Evolutionary conservation across 2,329 filamentous ascomycete species (phyloP), one percentile per base, ranked within the genome.

Genomic region (Akanthomyces muscarius): DNA sequence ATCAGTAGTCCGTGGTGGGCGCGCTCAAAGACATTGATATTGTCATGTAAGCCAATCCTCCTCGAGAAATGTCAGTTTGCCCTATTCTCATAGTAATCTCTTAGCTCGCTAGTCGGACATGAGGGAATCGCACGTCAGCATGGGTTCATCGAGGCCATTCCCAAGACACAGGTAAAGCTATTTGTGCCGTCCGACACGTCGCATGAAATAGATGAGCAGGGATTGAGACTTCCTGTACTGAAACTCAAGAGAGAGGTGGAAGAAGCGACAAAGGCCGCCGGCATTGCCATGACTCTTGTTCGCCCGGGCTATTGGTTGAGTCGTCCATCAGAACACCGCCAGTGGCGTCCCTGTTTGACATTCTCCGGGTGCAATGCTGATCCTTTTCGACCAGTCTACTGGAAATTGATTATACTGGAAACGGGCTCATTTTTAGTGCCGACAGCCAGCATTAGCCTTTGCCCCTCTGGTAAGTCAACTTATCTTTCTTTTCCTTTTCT

Each of bases 141-240:
- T n/a, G n/a, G n/a, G n/a, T n/a, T n/a, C n/a, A n/a, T n/a, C n/a
- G n/a, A n/a, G n/a, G n/a, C n/a, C n/a, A n/a, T n/a, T n/a, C n/a
- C n/a, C n/a, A n/a, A n/a, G n/a, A n/a, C 57, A 1, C 4, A 18
- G 21, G 57, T 60, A 16, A 42, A 44, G 30, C 36, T 60, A 5
- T 60, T 60, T 36, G 57, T 60, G 48, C 57, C 57, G 7, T 60
- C 57, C 4, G 38, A 52, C 45, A 52, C 52, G 47, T 41, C 47
- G 7, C 57, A 52, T 42, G 33, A 60, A 52, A 42, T 52, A 5
- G 57, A 60, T 23, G 33, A 60, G 8, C 33, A 60, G 23, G 33
- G 33, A 5, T 16, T 52, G 33, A 28, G 8, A 44, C n/a, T 60
- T 18, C 33, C 57, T 16, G 33, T 60, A 5, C 7, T 42, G 4